These are phyloP conservation scores for Circinella minor DNA, from an alignment of 371 early-diverging fungal species.

Conservation along the genomic window DNA sequence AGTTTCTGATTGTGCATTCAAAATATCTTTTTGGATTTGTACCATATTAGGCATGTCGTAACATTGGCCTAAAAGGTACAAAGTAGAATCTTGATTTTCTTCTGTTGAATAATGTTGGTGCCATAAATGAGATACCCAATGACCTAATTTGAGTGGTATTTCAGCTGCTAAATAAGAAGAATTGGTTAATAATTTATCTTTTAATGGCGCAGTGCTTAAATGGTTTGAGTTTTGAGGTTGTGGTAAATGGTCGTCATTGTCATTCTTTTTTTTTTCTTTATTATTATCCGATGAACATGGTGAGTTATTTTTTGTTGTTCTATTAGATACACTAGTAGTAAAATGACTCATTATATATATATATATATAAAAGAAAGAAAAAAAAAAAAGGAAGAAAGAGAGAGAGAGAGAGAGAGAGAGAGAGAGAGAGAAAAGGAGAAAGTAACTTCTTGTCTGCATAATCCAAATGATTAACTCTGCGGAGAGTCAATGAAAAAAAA, in stretches of 20 bases:
- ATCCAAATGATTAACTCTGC: too few species aligned
- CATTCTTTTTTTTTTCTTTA: not conserved
- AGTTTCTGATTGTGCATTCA: conserved; percentile 40
- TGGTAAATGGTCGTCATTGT: conserved; percentile 33
- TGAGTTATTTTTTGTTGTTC: not conserved
- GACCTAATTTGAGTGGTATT: conserved; percentile 54
- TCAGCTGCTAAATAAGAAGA: conserved; percentile 58
- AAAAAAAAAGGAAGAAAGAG: not conserved
- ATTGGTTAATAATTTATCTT: conserved; percentile 51
- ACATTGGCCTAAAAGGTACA: conserved; percentile 41
- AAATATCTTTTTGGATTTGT: conserved; percentile 38
- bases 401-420: too few species aligned
- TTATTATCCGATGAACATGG: not conserved
- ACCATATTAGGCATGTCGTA: conserved; percentile 31
- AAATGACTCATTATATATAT: not conserved
- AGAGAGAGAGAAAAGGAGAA: too few species aligned
- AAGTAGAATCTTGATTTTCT: conserved; percentile 13
- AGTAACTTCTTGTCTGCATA: too few species aligned
- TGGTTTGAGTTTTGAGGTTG: conserved; percentile 57
- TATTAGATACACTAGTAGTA: not conserved
- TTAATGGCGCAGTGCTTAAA: conserved; percentile 47
- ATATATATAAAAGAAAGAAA: not conserved
- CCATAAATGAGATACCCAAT: conserved; percentile 56
- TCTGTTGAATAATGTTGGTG: conserved; percentile 15
- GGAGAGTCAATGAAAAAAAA: too few species aligned